phyloP scores from a whole-genome alignment of 495 filamentous ascomycete genomes.

The Halenospora varia region DNA sequence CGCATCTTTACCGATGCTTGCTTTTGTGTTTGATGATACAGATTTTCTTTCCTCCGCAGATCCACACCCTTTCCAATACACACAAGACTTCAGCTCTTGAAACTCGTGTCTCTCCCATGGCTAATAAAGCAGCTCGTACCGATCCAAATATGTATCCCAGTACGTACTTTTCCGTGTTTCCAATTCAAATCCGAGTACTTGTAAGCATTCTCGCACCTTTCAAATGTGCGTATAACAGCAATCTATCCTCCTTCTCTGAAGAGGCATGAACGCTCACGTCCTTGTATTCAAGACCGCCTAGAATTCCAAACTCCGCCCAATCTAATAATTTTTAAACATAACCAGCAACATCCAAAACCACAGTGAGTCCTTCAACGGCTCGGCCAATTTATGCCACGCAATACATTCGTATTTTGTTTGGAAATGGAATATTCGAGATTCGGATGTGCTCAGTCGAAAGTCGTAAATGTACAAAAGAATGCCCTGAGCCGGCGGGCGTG shows the following conservation, averaged over 20 bases:
- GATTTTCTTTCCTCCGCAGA: neutral
- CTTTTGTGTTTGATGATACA: neutral
- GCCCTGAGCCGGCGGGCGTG: too few relatives aligned
- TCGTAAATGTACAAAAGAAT: neutral
- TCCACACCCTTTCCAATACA: constrained; percentile 7
- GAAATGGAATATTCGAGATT: neutral
- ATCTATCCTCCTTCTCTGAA: neutral
- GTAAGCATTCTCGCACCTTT: too few relatives aligned
- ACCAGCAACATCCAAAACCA: neutral
- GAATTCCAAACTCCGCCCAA: neutral
- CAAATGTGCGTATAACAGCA: neutral
- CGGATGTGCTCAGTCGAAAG: neutral
- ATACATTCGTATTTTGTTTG: neutral
- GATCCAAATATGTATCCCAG: neutral
- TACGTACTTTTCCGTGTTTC: neutral
- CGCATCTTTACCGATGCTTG: neutral
- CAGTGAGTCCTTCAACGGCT: neutral
- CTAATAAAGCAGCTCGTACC: neutral
- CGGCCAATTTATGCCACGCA: neutral
- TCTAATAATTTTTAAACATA: neutral
- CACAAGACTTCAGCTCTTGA: constrained; percentile 24
- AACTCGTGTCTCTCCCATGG: constrained; percentile 13
- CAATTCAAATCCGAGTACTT: neutral
- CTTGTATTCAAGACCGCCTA: neutral
- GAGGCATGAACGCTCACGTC: too few relatives aligned